phyloP scores from a whole-genome alignment of 306 rosid species.

The Lotus japonicus region DNA sequence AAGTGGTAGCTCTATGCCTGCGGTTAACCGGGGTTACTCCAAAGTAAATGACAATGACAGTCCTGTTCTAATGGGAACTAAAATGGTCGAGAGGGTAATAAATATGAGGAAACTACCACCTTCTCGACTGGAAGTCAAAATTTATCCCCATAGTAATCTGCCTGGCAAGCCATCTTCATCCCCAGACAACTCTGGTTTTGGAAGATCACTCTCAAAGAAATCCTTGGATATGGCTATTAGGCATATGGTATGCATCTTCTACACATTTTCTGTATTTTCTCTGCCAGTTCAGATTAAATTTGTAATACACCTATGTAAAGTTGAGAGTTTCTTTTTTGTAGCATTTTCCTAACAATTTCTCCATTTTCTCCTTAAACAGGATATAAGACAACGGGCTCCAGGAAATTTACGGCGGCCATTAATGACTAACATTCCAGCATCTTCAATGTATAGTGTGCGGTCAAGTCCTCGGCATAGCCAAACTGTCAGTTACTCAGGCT shows the following conservation, averaged over 20 bases:
- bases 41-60: slow-evolving; percentile 80
- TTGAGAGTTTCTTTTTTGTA: not conserved
- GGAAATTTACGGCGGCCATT: slow-evolving; percentile 79
- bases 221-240: slow-evolving; percentile 99
- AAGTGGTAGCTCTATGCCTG: slow-evolving; percentile 93
- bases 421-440: slow-evolving; percentile 95
- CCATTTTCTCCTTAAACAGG: slow-evolving; percentile 47
- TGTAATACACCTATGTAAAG: not conserved
- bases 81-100: slow-evolving; percentile 96
- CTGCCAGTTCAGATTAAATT: slow-evolving; percentile 7
- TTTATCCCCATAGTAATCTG: slow-evolving; percentile 63
- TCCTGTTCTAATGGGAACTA: slow-evolving; percentile 74
- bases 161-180: slow-evolving; percentile 72
- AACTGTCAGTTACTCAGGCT: slow-evolving; percentile 63
- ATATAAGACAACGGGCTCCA: slow-evolving; percentile 82
- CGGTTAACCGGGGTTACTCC: slow-evolving; percentile 64
- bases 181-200: slow-evolving; percentile 88
- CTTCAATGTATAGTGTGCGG: slow-evolving; percentile 89
- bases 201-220: slow-evolving; percentile 93
- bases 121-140: slow-evolving; percentile 68
- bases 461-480: slow-evolving; percentile 71
- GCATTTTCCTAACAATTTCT: not conserved
- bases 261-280: not conserved
- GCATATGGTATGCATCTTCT: slow-evolving; percentile 74
- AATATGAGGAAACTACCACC: slow-evolving; percentile 92